These are phyloP conservation scores for Boletus patriciae DNA, from an alignment of 768 basidiomycete species.

Conservation along the genomic window DNA sequence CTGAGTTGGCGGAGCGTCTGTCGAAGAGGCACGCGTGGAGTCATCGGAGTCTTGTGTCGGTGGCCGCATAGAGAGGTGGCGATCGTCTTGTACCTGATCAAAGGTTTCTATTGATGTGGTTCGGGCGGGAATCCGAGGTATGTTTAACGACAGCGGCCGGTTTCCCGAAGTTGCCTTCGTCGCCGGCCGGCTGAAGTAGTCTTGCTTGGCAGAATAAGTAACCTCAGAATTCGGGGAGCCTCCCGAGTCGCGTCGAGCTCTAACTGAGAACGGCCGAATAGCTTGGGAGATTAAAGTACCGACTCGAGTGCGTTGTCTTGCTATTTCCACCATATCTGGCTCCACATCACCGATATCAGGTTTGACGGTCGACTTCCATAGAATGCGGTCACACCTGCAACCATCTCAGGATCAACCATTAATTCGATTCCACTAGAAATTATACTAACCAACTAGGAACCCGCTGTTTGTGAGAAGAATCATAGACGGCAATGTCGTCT, in stretches of 20 bases:
- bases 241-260: constrained; percentile 39
- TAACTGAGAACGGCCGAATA: constrained; percentile 46
- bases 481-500: constrained; percentile 68
- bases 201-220: constrained; percentile 17
- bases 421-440: background rate
- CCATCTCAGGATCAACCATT: constrained; percentile 4
- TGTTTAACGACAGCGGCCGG: constrained; percentile 21
- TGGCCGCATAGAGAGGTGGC: constrained; percentile 5
- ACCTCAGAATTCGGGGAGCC: constrained; percentile 33
- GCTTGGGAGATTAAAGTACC: constrained; percentile 56
- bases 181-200: constrained; percentile 20
- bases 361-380: constrained; percentile 73
- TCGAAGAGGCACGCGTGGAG: constrained; percentile 19
- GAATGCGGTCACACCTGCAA: constrained; percentile 77
- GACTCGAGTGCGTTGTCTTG: constrained; percentile 46
- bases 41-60: constrained; percentile 10
- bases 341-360: constrained; percentile 45
- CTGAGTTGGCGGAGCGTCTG: constrained; percentile 2
- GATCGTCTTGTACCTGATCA: constrained; percentile 7
- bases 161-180: constrained; percentile 13
- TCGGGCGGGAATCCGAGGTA: constrained; percentile 17
- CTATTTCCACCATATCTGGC: constrained; percentile 32
- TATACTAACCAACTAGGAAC: constrained; percentile 76
- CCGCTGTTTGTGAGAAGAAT: constrained; percentile 76
- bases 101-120: constrained; percentile 33